These are phyloP conservation scores for Trichoderma semiorbis DNA, from an alignment of 2,329 filamentous ascomycete genomes.

Conservation along the genomic window DNA sequence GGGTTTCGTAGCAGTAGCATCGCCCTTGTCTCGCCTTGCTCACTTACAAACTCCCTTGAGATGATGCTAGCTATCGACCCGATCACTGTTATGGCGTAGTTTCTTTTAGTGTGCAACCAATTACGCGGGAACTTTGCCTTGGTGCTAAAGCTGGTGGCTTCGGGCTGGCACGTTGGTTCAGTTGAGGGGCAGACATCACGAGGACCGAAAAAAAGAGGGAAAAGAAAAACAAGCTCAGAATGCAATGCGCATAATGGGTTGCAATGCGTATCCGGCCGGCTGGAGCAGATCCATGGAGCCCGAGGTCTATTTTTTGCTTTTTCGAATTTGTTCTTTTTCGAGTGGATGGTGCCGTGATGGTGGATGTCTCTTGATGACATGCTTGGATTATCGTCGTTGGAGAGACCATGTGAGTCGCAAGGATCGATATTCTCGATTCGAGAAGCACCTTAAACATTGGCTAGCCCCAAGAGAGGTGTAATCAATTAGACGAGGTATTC, in stretches of 20 bases:
- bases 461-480: not conserved
- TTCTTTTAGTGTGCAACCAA: constrained; percentile 3
- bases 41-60: not conserved
- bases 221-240: not conserved
- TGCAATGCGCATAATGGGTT: not conserved
- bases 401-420: constrained; percentile 4
- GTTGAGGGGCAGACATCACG: constrained; percentile 13
- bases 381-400: not conserved
- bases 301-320: not conserved
- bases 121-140: not conserved
- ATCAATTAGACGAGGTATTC: not conserved
- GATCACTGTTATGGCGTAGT: not conserved
- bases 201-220: constrained; percentile 11
- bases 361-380: constrained; percentile 6
- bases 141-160: not conserved
- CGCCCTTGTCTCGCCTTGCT: not conserved
- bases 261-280: not conserved
- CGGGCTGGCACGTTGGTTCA: constrained; percentile 11
- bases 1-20: not conserved
- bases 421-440: not conserved
- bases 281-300: not conserved
- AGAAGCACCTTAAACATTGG: not conserved
- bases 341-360: not conserved
- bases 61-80: not conserved
- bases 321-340: not conserved